Percentiles rank a stretch among this genome's conserved stretches.
phyloP scores from a whole-genome alignment of 495 filamentous ascomycete species.

The Neurospora sp. region DNA sequence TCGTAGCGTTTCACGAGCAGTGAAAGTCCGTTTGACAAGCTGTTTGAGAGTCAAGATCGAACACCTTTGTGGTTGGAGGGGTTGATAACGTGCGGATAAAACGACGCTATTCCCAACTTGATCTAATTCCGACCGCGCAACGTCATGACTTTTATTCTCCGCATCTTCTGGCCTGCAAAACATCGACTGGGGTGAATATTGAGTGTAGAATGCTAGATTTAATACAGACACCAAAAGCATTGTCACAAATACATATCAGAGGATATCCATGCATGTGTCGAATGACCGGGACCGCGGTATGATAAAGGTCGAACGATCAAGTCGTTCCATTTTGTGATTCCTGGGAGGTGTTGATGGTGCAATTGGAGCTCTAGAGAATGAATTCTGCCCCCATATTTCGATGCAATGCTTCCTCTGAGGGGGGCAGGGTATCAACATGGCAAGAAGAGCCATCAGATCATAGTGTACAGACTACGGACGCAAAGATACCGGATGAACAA shows the following conservation, averaged over 20 bases:
- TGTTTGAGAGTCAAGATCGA: neutral
- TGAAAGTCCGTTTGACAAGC: neutral
- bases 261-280: neutral
- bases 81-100: neutral
- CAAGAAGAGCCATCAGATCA: neutral
- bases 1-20: neutral
- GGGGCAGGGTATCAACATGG: neutral
- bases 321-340: neutral
- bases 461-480: neutral
- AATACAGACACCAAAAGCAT: neutral
- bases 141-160: neutral
- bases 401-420: too few relatives aligned
- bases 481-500: neutral
- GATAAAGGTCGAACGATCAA: neutral
- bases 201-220: neutral
- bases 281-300: neutral
- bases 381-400: too few relatives aligned
- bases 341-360: neutral
- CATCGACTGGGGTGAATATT: neutral
- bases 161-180: neutral
- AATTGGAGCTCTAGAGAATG: neutral
- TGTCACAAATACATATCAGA: neutral
- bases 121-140: neutral
- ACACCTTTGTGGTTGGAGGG: neutral
- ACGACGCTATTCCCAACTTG: neutral